Base-by-base conservation (phyloP, 805 yeast species). In the Saturnispora bothae region DNA sequence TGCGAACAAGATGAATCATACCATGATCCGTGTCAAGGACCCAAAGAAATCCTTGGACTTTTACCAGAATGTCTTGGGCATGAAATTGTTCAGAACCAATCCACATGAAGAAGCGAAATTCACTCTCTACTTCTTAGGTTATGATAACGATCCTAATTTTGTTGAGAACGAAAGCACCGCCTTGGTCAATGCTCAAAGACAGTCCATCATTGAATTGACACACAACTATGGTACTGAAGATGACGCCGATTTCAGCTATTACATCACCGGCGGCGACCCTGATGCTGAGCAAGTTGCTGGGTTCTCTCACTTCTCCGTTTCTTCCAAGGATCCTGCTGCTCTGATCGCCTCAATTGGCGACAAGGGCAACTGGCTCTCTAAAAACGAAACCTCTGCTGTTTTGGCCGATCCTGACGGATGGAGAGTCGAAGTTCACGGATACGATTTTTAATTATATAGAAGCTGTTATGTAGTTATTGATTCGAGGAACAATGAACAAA, bases 181-280 rank as follows among this genome's bases (percentile, higher is more conserved):
- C 25, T 46, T 39, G 3, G 48, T 50, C 3, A 69, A 65, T 47
- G 57, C 69, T 5, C 36, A 48, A 36, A 63, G 76, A 43, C 85
- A 83, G 56, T 78, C 89, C 16, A 61, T 92, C 10, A 59, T 92
- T 39, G 98, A 92, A 62, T 68, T 92, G 54, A 89, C 97, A 33
- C 89, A 85, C 64, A 92, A 92, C 64, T 89, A 85, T 79, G 98
- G 97, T 17, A 84, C 96, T 17, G 98, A 92, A 56, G 52, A 63
- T 16, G 95, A 89, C 44, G 68, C 70, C 14, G 67, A 69, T 4
- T 83, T 85, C 63, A 62, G 68, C 36, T 92, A 89, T 60, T 94
- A 86, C 60, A 76, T 73, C 45, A 95, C 95, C 43, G 85, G 86
- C 59, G 43, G 51, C 27, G 55, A 56, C 25, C 7, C 28, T 4